Evolutionary conservation across 108 stramenopile species (phyloP).

Genomic region (Cyclotella kingstonii): DNA sequence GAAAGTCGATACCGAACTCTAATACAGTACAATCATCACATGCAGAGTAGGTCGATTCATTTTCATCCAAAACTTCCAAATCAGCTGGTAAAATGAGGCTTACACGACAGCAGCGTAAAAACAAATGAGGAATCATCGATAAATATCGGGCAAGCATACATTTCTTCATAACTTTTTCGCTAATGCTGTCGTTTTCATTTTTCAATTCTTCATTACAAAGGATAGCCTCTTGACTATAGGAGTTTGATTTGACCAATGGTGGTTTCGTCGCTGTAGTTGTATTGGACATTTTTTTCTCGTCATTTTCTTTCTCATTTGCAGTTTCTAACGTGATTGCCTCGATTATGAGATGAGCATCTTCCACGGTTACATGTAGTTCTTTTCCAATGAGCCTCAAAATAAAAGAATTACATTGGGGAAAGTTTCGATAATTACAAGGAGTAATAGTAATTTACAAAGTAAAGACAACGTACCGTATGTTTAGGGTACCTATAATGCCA

Average conservation of each 20-base stretch:
- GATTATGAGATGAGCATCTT: constrained; percentile 72
- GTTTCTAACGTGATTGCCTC: constrained; percentile 52
- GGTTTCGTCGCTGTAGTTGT: too few relatives aligned
- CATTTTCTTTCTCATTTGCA: constrained; percentile 23
- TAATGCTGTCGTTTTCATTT: constrained; percentile 45
- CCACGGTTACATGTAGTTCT: constrained; percentile 69
- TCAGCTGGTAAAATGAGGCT: constrained; percentile 56
- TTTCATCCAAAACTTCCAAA: constrained; percentile 19
- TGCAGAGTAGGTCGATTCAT: constrained; percentile 27
- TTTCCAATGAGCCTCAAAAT: constrained; percentile 45
- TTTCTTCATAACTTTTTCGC: constrained; percentile 67
- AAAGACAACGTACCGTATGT: constrained; percentile 37
- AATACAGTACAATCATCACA: constrained; percentile 49
- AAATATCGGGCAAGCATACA: constrained; percentile 56
- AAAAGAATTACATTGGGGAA: not conserved
- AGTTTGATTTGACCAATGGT: too few relatives aligned
- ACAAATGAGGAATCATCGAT: constrained; percentile 69
- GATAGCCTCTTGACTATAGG: constrained; percentile 13
- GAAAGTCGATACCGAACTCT: constrained; percentile 70
- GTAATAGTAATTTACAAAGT: not conserved
- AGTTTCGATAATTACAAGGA: not conserved
- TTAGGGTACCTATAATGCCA: constrained; percentile 68
- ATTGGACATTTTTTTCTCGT: not conserved
- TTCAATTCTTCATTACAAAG: constrained; percentile 4
- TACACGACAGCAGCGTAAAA: constrained; percentile 70